Conservation (phyloP, 495 filamentous ascomycete species). For the Hypomontagnella monticulosa region DNA sequence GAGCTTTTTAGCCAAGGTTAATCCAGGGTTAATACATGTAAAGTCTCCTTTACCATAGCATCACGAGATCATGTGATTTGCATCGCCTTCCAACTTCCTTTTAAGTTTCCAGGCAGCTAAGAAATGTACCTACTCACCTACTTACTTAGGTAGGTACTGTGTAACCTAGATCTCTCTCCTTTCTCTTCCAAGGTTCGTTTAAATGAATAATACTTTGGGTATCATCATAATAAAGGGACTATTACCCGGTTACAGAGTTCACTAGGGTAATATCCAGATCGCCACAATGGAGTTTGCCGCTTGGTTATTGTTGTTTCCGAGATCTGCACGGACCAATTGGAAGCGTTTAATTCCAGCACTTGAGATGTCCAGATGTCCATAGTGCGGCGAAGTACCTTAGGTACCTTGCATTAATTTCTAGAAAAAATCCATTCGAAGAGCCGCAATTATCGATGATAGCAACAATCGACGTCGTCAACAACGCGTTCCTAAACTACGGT, state of each 20-base stretch:
- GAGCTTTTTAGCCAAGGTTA: slow-evolving; percentile 6
- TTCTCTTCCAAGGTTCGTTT: background rate
- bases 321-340: too few species aligned
- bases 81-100: slow-evolving; percentile 1
- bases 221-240: background rate
- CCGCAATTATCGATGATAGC: slow-evolving; percentile 29
- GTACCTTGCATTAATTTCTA: slow-evolving; percentile 4
- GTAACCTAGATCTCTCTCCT: background rate
- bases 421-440: slow-evolving; percentile 22
- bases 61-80: slow-evolving; percentile 35
- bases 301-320: too few species aligned
- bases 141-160: slow-evolving; percentile 3
- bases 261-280: background rate
- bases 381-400: background rate
- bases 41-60: background rate
- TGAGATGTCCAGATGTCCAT: too few species aligned
- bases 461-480: too few species aligned
- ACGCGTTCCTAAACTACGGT: too few species aligned
- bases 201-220: slow-evolving; percentile 16
- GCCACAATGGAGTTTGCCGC: slow-evolving; percentile 7
- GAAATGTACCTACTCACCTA: too few species aligned
- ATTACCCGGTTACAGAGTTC: too few species aligned
- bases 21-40: too few species aligned
- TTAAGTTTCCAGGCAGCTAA: slow-evolving; percentile 5
- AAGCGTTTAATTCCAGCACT: background rate